Evolutionary conservation across 139 green algal species (phyloP).

Genomic region (Chlorella sp.): DNA sequence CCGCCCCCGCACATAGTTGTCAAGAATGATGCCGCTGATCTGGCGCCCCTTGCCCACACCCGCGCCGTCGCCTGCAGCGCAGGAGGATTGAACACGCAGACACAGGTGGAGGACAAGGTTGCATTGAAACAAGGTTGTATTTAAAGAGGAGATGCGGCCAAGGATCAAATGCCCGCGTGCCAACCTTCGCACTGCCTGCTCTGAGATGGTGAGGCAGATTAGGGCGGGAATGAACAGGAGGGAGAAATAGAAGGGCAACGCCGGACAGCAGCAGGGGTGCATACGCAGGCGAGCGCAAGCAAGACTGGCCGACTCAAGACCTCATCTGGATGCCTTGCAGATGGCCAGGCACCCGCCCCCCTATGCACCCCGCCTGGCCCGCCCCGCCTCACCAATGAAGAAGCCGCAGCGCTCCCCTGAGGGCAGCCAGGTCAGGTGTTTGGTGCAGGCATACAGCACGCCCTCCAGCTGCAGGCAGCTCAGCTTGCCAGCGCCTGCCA

Average conservation of each 20-base stretch:
- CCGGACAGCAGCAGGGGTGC: background rate
- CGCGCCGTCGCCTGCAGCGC: slow-evolving; percentile 71
- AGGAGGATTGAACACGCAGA: background rate
- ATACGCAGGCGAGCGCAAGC: background rate
- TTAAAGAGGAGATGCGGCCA: too few species aligned
- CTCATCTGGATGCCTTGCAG: too few species aligned
- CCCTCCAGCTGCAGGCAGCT: slow-evolving; percentile 90
- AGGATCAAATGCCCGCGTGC: too few species aligned
- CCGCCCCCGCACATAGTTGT: slow-evolving; percentile 83
- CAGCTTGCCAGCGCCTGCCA: slow-evolving; percentile 70
- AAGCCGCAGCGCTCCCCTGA: slow-evolving; percentile 60
- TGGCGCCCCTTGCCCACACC: slow-evolving; percentile 88
- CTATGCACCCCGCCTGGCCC: background rate
- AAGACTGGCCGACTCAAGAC: too few species aligned
- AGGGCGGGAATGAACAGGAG: too few species aligned
- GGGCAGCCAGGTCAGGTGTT: slow-evolving; percentile 82
- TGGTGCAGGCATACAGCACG: slow-evolving; percentile 80
- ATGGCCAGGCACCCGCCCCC: background rate
- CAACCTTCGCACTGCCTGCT: too few species aligned
- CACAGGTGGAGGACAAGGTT: background rate
- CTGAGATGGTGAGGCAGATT: too few species aligned
- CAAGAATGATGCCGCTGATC: slow-evolving; percentile 83
- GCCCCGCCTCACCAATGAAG: slow-evolving; percentile 58
- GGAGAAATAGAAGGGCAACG: background rate
- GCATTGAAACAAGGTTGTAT: too few species aligned